phyloP scores from a whole-genome alignment of 1,139 yeast genomes.

The Scheffersomyces quercinus region DNA sequence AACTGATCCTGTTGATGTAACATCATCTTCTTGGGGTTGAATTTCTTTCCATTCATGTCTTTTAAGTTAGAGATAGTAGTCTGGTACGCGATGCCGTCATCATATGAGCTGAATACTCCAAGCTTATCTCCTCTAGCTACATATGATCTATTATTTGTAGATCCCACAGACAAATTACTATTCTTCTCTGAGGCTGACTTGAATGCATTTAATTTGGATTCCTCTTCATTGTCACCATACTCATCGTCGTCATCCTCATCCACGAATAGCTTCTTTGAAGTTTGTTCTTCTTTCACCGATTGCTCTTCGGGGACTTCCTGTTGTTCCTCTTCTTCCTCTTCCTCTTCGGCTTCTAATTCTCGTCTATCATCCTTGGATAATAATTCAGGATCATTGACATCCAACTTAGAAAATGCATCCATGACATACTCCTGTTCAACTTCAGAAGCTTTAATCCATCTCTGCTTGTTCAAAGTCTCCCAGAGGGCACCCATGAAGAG shows the following conservation, averaged over 20 bases:
- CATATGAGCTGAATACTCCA: slow-evolving; percentile 73
- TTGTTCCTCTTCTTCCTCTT: slow-evolving; percentile 12
- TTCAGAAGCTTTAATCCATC: slow-evolving; percentile 37
- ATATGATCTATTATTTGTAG: slow-evolving; percentile 66
- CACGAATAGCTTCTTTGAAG: not conserved
- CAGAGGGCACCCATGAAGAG: slow-evolving; percentile 55
- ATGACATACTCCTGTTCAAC: slow-evolving; percentile 23
- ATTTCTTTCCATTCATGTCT: slow-evolving; percentile 51
- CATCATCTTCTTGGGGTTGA: slow-evolving; percentile 69
- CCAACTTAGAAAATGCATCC: slow-evolving; percentile 30
- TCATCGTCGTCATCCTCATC: slow-evolving; percentile 29
- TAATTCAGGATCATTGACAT: slow-evolving; percentile 10
- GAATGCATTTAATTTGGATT: slow-evolving; percentile 8
- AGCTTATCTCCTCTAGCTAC: slow-evolving; percentile 77
- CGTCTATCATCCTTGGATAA: no score
- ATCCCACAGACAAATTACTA: slow-evolving; percentile 69
- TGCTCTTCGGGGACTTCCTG: slow-evolving; percentile 13
- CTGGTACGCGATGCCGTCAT: slow-evolving; percentile 55
- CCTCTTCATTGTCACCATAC: slow-evolving; percentile 18
- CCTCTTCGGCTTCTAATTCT: slow-evolving; percentile 3
- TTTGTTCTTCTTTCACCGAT: slow-evolving; percentile 12
- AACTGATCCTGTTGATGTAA: slow-evolving; percentile 71
- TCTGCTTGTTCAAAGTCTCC: slow-evolving; percentile 56
- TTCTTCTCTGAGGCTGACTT: slow-evolving; percentile 42
- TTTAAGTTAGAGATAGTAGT: slow-evolving; percentile 67